Evolutionary conservation across 148 eudicot species (phyloP).

Genomic region (Gaultheria prostrata): DNA sequence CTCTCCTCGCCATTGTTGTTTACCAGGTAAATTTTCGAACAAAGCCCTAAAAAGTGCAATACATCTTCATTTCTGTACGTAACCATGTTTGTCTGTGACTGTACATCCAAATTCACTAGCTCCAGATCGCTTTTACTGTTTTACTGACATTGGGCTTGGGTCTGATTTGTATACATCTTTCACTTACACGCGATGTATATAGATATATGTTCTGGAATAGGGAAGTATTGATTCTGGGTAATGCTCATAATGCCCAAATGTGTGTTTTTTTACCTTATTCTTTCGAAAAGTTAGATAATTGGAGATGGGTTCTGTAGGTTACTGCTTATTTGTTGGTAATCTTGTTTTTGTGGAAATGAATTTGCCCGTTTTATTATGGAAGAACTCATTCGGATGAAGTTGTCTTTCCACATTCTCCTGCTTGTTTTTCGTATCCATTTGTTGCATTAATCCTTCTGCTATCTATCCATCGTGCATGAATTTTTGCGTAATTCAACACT

Average conservation of each 20-base stretch:
- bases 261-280: not conserved
- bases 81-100: not conserved
- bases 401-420: not conserved
- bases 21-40: conserved; percentile 52
- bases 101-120: not conserved
- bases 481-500: not conserved
- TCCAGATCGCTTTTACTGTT: not conserved
- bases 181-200: not conserved
- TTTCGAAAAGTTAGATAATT: not conserved
- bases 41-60: not conserved
- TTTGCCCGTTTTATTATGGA: not conserved
- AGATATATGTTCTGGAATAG: not conserved
- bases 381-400: not conserved
- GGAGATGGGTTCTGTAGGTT: not conserved
- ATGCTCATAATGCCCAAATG: not conserved
- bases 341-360: not conserved
- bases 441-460: not conserved
- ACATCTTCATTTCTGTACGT: not conserved
- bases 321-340: not conserved
- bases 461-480: not conserved
- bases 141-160: not conserved
- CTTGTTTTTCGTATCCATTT: not conserved
- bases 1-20: conserved; percentile 58
- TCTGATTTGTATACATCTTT: not conserved
- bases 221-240: not conserved